These are phyloP conservation scores for Plantago rigida DNA, from an alignment of 305 asterid species.

Conservation along the genomic window DNA sequence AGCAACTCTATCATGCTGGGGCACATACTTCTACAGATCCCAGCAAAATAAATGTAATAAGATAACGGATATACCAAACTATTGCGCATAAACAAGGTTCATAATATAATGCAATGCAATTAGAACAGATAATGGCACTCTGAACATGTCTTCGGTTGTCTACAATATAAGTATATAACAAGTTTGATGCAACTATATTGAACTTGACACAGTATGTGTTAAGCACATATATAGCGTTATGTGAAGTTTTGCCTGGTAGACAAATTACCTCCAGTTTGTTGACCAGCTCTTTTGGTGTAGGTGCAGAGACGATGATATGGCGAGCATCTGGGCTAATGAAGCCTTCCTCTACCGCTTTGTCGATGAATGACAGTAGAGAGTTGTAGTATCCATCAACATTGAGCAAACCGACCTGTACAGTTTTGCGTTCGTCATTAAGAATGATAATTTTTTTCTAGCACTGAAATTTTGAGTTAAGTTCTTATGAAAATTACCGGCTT, in stretches of 20 bases:
- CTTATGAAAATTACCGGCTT: slow-evolving; percentile 53
- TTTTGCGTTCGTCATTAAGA: no score
- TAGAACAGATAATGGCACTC: no score
- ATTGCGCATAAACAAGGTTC: no score
- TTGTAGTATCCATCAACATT: slow-evolving; percentile 84
- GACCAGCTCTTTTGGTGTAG: slow-evolving; percentile 73
- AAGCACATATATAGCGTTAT: no score
- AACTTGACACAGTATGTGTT: no score
- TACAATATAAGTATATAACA: no score
- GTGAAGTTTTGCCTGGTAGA: background rate
- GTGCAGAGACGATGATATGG: slow-evolving; percentile 75
- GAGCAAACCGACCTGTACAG: slow-evolving; percentile 71
- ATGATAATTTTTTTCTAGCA: no score
- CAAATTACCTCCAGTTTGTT: slow-evolving; percentile 56
- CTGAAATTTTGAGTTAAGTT: background rate
- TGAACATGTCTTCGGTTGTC: no score
- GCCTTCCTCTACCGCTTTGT: slow-evolving; percentile 92
- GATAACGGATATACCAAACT: no score
- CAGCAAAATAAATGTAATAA: background rate
- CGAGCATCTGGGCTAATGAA: slow-evolving; percentile 77
- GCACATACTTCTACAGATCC: slow-evolving; percentile 58
- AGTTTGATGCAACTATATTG: no score
- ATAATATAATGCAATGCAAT: no score
- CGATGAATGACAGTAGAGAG: slow-evolving; percentile 65
- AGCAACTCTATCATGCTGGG: slow-evolving; percentile 80